Percentiles rank a stretch among this genome's conserved stretches.
These are phyloP conservation scores for Lophiotrema nucula DNA, from an alignment of 495 filamentous ascomycete species.

Conservation along the genomic window DNA sequence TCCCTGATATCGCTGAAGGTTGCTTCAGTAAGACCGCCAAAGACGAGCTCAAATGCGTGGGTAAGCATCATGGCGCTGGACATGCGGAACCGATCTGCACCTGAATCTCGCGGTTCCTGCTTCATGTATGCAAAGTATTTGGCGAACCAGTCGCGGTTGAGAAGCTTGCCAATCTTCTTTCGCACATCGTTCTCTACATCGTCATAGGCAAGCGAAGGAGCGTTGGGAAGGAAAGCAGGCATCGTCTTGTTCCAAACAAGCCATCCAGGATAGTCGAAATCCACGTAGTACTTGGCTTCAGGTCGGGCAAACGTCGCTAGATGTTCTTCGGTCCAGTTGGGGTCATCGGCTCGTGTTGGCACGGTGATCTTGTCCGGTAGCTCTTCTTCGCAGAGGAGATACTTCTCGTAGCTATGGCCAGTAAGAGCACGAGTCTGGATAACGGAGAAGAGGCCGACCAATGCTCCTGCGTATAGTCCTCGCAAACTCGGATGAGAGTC, in stretches of 20 bases:
- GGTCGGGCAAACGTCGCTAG: slow-evolving; percentile 74
- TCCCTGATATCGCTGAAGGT: slow-evolving; percentile 88
- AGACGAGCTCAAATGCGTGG: slow-evolving; percentile 83
- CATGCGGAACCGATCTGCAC: slow-evolving; percentile 84
- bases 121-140: slow-evolving; percentile 90
- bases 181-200: slow-evolving; percentile 73
- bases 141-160: slow-evolving; percentile 82
- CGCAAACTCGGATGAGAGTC: slow-evolving; percentile 87
- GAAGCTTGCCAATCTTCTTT: slow-evolving; percentile 73
- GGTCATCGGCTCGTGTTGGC: slow-evolving; percentile 66
- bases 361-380: slow-evolving; percentile 74
- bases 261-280: slow-evolving; percentile 92
- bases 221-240: slow-evolving; percentile 69
- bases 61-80: slow-evolving; percentile 80
- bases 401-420: slow-evolving; percentile 79
- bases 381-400: slow-evolving; percentile 70
- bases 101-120: slow-evolving; percentile 87
- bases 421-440: slow-evolving; percentile 86
- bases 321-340: slow-evolving; percentile 73
- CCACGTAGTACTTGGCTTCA: slow-evolving; percentile 83
- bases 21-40: slow-evolving; percentile 67
- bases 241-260: slow-evolving; percentile 91
- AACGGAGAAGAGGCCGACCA: slow-evolving; percentile 75
- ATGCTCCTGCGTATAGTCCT: slow-evolving; percentile 72
- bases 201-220: slow-evolving; percentile 76